These are phyloP conservation scores for Saccharomycopsis hybrid DNA, from an alignment of 1,139 yeast genomes.

Conservation along the genomic window DNA sequence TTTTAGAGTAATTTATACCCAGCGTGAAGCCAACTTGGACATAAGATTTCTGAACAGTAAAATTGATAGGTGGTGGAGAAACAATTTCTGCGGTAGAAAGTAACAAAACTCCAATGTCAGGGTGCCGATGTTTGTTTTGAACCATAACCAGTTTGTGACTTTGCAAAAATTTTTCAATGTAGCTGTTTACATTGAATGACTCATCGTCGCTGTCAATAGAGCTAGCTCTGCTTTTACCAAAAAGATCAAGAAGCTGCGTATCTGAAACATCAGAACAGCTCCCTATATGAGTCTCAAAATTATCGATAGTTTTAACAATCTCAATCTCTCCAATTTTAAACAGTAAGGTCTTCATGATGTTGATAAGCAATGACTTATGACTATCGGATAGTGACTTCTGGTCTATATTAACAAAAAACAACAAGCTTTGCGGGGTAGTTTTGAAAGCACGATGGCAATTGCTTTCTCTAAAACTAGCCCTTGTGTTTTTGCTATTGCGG, in stretches of 20 bases:
- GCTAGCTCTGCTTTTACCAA: too few relatives aligned
- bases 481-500: too few relatives aligned
- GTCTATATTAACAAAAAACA: slow-evolving; percentile 11
- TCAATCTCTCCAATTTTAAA: slow-evolving; percentile 14
- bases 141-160: neutral
- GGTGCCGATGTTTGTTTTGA: neutral
- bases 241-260: too few relatives aligned
- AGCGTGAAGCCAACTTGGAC: neutral
- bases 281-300: neutral
- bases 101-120: slow-evolving; percentile 8
- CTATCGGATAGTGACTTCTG: too few relatives aligned
- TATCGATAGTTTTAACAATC: slow-evolving; percentile 5
- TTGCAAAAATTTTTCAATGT: neutral
- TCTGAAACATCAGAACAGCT: too few relatives aligned
- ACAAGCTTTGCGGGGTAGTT: slow-evolving; percentile 7
- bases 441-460: neutral
- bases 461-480: too few relatives aligned
- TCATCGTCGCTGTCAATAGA: neutral
- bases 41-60: neutral
- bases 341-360: slow-evolving; percentile 13
- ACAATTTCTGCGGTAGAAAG: slow-evolving; percentile 2
- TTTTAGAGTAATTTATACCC: neutral
- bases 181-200: neutral
- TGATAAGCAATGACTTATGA: slow-evolving; percentile 7
- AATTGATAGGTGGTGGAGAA: neutral